These are phyloP conservation scores for Phytophthora ohioensis DNA, from an alignment of 352 stramenopile genomes.

Conservation along the genomic window DNA sequence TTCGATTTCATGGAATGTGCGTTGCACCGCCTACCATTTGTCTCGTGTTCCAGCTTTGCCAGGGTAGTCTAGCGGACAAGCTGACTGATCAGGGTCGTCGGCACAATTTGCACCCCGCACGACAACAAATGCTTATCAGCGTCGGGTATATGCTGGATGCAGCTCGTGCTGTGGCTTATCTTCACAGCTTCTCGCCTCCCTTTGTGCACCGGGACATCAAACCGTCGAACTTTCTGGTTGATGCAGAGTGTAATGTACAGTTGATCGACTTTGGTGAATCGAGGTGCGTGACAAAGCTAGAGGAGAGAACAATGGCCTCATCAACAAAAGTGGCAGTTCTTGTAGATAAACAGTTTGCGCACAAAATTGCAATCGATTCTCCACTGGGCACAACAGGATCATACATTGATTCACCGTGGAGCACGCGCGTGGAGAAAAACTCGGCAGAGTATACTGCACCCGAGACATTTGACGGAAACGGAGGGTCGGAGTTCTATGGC, in stretches of 20 bases:
- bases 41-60: slow-evolving; percentile 52
- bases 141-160: slow-evolving; percentile 59
- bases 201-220: slow-evolving; percentile 61
- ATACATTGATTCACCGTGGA: slow-evolving; percentile 19
- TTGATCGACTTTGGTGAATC: slow-evolving; percentile 55
- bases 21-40: slow-evolving; percentile 54
- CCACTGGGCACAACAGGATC: slow-evolving; percentile 20
- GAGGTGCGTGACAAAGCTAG: slow-evolving; percentile 23
- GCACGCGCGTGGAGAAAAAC: slow-evolving; percentile 20
- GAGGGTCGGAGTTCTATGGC: slow-evolving; percentile 36
- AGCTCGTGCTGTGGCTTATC: slow-evolving; percentile 53
- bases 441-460: slow-evolving; percentile 69
- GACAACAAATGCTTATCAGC: slow-evolving; percentile 48
- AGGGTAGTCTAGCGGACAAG: slow-evolving; percentile 38
- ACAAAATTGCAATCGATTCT: slow-evolving; percentile 11
- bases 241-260: slow-evolving; percentile 45
- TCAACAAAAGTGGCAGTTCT: slow-evolving; percentile 20
- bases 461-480: slow-evolving; percentile 57
- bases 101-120: slow-evolving; percentile 17
- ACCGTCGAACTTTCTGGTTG: slow-evolving; percentile 55
- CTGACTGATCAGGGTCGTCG: slow-evolving; percentile 30
- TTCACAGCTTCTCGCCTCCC: slow-evolving; percentile 58
- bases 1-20: slow-evolving; percentile 53
- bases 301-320: slow-evolving; percentile 2
- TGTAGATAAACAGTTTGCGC: slow-evolving; percentile 10